Conservation (phyloP, 306 rosid genomes). For the Quercus glauca region DNA sequence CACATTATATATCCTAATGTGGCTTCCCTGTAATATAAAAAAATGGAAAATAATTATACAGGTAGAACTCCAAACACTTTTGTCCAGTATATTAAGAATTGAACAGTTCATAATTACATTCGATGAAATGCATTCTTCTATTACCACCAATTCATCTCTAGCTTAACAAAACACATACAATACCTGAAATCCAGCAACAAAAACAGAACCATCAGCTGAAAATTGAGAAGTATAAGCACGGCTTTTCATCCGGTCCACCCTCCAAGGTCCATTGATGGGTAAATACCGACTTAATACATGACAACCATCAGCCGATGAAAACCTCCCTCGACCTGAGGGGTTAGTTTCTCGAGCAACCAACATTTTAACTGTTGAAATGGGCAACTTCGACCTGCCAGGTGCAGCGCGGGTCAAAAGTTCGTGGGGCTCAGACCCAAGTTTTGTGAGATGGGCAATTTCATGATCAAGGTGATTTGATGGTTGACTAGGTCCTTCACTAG, state of each 20-base stretch:
- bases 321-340: conserved; percentile 46
- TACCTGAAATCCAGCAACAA: conserved; percentile 56
- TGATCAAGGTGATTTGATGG: conserved; percentile 38
- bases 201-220: conserved; percentile 55
- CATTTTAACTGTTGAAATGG: conserved; percentile 50
- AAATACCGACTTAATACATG: conserved; percentile 52
- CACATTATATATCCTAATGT: conserved; percentile 76
- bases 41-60: background rate
- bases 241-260: conserved; percentile 41
- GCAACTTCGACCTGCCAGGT: conserved; percentile 42
- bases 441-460: conserved; percentile 50
- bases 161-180: conserved; percentile 4
- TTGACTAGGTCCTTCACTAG: conserved; percentile 19
- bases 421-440: conserved; percentile 40
- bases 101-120: conserved; percentile 3
- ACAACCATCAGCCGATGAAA: conserved; percentile 46
- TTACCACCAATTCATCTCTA: conserved; percentile 3
- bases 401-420: conserved; percentile 27
- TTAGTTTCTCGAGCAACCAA: conserved; percentile 47
- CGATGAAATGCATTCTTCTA: conserved; percentile 1
- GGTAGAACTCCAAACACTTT: background rate
- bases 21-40: conserved; percentile 62
- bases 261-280: conserved; percentile 51
- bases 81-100: background rate
- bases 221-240: conserved; percentile 56